Evolutionary conservation across 2,329 filamentous ascomycete genomes (phyloP).

Genomic region (Dactylellina haptotyla): DNA sequence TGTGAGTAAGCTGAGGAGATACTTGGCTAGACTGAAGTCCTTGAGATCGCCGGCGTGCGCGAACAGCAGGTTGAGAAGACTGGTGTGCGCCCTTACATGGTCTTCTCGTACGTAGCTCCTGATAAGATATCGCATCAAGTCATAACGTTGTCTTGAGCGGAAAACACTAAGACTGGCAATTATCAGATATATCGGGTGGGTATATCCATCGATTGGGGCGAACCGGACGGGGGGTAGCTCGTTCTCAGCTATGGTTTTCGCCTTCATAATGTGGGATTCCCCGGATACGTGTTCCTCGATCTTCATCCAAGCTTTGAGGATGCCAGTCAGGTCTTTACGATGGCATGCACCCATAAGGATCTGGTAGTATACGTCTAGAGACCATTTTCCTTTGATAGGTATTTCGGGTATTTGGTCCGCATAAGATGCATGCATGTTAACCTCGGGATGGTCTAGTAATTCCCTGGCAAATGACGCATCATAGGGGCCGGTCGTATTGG

Average conservation of each 20-base stretch:
- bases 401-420: slow-evolving; percentile 39
- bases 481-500: slow-evolving; percentile 33
- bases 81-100: slow-evolving; percentile 10
- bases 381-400: slow-evolving; percentile 34
- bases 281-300: slow-evolving; percentile 12
- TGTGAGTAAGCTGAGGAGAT: slow-evolving; percentile 13
- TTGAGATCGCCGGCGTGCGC: slow-evolving; percentile 36
- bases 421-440: slow-evolving; percentile 42
- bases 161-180: slow-evolving; percentile 28
- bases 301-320: slow-evolving; percentile 29
- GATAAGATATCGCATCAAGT: slow-evolving; percentile 30
- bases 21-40: slow-evolving; percentile 34
- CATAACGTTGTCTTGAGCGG: slow-evolving; percentile 17
- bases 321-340: slow-evolving; percentile 28
- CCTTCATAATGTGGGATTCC: slow-evolving; percentile 10
- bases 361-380: slow-evolving; percentile 35
- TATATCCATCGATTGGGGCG: slow-evolving; percentile 8
- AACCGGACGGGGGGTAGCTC: slow-evolving; percentile 21
- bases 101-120: slow-evolving; percentile 21
- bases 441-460: slow-evolving; percentile 43
- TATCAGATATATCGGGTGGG: slow-evolving; percentile 24
- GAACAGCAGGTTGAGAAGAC: slow-evolving; percentile 35
- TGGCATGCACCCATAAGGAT: slow-evolving; percentile 31
- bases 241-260: neutral
- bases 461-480: slow-evolving; percentile 27